Evolutionary conservation across 1,284 basidiomycete genomes (phyloP).

Genomic region (Trichosporon sp.): DNA sequence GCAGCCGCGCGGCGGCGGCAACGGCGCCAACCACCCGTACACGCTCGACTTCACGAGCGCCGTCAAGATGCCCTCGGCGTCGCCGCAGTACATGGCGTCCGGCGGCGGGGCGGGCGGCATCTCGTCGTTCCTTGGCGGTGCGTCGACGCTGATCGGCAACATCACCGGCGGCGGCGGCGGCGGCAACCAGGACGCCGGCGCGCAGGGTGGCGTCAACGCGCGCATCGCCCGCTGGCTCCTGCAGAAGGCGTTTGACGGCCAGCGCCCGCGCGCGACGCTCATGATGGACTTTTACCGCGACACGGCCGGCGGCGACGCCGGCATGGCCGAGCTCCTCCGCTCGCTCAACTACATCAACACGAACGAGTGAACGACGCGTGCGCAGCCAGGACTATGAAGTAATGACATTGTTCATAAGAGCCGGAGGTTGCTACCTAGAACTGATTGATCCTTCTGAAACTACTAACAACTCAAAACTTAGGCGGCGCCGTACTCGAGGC

Average conservation of each 20-base stretch:
- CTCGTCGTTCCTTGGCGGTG: neutral
- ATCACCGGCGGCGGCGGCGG: conserved; percentile 2
- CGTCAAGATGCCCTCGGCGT: conserved; percentile 67
- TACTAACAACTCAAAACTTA: neutral
- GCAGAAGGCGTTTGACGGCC: conserved; percentile 37
- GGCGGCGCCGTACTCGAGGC: neutral
- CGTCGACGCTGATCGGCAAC: conserved; percentile 10
- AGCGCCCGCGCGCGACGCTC: conserved; percentile 34
- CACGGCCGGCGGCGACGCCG: conserved; percentile 9
- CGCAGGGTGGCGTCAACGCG: conserved; percentile 66
- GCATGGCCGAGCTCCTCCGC: conserved; percentile 16
- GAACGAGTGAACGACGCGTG: neutral
- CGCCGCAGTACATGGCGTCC: conserved; percentile 50
- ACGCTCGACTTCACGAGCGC: conserved; percentile 73
- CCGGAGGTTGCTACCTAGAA: neutral
- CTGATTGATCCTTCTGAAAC: neutral
- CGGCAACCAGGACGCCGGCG: neutral
- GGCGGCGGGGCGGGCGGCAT: conserved; percentile 10
- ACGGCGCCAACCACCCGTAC: conserved; percentile 39
- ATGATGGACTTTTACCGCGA: conserved; percentile 43
- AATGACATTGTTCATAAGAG: neutral
- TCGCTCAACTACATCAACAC: conserved; percentile 19
- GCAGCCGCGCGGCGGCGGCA: neutral
- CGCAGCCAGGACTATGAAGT: neutral
- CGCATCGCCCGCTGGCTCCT: conserved; percentile 66